Conservation (phyloP, 345 rosid genomes). For the Murraya paniculata region DNA sequence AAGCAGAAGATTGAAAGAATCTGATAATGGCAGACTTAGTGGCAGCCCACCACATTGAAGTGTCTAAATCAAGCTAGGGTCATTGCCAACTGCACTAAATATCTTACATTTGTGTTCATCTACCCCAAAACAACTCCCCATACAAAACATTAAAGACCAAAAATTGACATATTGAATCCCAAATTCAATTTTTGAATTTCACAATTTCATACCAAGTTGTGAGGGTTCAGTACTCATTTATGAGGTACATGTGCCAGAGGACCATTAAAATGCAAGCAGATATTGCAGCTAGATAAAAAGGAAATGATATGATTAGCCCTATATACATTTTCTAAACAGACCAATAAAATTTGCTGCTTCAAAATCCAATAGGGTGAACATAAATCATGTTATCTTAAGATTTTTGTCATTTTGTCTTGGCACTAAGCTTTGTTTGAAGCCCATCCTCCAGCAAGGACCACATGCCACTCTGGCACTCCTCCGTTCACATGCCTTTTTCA, state of each 20-base stretch:
- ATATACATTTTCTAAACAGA: conserved; percentile 5
- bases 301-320: conserved; percentile 11
- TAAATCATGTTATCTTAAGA: background rate
- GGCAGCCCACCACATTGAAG: conserved; percentile 26
- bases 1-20: conserved; percentile 8
- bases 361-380: background rate
- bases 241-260: conserved; percentile 40
- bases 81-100: conserved; percentile 25
- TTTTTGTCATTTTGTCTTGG: conserved; percentile 29
- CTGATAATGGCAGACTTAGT: conserved; percentile 12
- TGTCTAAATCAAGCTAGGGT: conserved; percentile 35
- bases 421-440: conserved; percentile 21
- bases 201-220: conserved; percentile 6
- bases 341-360: conserved; percentile 6
- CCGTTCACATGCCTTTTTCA: conserved; percentile 20
- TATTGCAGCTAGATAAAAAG: conserved; percentile 16
- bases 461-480: conserved; percentile 17
- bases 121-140: conserved; percentile 31
- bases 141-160: conserved; percentile 26
- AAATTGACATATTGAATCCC: conserved; percentile 13
- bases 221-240: conserved; percentile 30
- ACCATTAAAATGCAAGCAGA: conserved; percentile 26
- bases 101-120: conserved; percentile 29
- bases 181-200: conserved; percentile 22
- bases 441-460: conserved; percentile 34